Evolutionary conservation across 2,329 filamentous ascomycete genomes (phyloP).

Genomic region (Arthrobotrys iridis): DNA sequence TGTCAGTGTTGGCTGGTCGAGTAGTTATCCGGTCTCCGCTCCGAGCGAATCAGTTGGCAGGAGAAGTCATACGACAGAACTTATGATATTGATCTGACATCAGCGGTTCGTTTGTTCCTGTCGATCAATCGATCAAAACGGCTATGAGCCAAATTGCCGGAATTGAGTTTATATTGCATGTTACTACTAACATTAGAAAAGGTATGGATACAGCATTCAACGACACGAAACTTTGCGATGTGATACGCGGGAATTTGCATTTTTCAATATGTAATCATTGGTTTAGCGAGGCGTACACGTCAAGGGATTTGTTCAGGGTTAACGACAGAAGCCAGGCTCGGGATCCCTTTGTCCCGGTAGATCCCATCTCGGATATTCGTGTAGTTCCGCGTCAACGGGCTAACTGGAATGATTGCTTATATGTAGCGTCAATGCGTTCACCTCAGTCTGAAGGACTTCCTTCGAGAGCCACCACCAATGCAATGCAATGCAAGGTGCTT

Average conservation of each 20-base stretch:
- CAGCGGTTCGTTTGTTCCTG: slow-evolving; percentile 24
- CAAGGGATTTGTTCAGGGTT: too few species aligned
- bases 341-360: background rate
- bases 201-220: too few species aligned
- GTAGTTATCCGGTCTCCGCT: background rate
- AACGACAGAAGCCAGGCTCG: too few species aligned
- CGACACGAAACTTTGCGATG: background rate
- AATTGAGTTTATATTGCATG: background rate
- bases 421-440: background rate
- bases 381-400: background rate
- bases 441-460: background rate
- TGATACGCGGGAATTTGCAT: background rate
- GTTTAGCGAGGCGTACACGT: too few species aligned
- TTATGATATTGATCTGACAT: slow-evolving; percentile 5
- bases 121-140: slow-evolving; percentile 32
- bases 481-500: slow-evolving; percentile 11
- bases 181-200: background rate
- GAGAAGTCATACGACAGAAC: slow-evolving; percentile 6
- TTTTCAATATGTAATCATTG: background rate
- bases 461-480: background rate
- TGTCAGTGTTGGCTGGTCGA: slow-evolving; percentile 11
- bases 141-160: slow-evolving; percentile 12
- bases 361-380: slow-evolving; percentile 13
- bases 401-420: background rate
- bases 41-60: background rate